phyloP scores from a whole-genome alignment of 208 protist genomes.

The Leishmania lainsoni region DNA sequence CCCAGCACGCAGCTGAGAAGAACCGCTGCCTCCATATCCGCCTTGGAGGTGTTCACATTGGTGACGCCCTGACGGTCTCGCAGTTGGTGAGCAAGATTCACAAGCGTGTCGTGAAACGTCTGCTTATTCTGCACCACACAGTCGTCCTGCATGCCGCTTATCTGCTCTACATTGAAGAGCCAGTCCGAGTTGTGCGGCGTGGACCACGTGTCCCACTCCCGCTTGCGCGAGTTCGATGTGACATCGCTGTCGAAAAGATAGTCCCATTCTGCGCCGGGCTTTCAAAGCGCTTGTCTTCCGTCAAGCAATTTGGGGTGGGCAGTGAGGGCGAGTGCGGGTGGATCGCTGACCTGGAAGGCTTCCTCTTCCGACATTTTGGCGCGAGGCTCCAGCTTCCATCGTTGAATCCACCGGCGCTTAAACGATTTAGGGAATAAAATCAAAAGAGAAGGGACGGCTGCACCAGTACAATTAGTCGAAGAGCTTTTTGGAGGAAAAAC shows the following conservation, averaged over 20 bases:
- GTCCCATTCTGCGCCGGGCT: slow-evolving; percentile 4
- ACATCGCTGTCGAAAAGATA: slow-evolving; percentile 7
- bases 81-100: slow-evolving; percentile 39
- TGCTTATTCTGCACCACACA: slow-evolving; percentile 8
- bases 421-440: not conserved
- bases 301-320: slow-evolving; percentile 8
- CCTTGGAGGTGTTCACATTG: slow-evolving; percentile 40
- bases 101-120: slow-evolving; percentile 46
- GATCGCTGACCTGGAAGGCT: not conserved
- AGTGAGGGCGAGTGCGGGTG: not conserved
- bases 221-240: slow-evolving; percentile 1
- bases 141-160: slow-evolving; percentile 9
- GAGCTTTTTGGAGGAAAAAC: not conserved
- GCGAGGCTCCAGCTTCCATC: slow-evolving; percentile 29
- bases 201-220: slow-evolving; percentile 16
- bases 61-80: slow-evolving; percentile 48
- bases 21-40: slow-evolving; percentile 62
- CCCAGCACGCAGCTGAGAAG: slow-evolving; percentile 68
- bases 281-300: not conserved
- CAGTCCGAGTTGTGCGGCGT: not conserved
- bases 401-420: too few relatives aligned
- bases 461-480: not conserved
- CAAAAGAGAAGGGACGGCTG: not conserved
- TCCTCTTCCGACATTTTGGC: not conserved
- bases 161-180: not conserved